phyloP scores from a whole-genome alignment of 2,329 filamentous ascomycete species.

The Pseudodiploospora longispora region DNA sequence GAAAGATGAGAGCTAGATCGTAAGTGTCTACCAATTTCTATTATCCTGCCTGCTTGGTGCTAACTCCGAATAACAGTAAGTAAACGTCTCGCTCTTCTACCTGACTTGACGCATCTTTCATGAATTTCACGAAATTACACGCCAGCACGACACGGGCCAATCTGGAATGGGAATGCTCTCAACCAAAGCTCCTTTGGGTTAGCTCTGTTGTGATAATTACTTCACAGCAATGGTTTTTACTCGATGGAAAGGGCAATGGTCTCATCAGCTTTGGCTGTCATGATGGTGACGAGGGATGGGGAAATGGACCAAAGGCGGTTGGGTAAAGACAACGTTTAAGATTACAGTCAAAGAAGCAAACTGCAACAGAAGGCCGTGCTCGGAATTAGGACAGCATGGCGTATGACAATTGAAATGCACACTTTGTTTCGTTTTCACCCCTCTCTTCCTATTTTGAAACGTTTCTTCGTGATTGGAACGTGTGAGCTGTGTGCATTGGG shows the following conservation, averaged over 20 bases:
- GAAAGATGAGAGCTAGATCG: slow-evolving; percentile 98
- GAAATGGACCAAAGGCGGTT: slow-evolving; percentile 23
- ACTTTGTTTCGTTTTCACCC: slow-evolving; percentile 13
- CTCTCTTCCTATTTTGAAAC: background rate
- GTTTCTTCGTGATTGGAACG: slow-evolving; percentile 2
- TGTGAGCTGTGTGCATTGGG: background rate
- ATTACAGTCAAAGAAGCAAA: slow-evolving; percentile 17
- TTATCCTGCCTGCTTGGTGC: slow-evolving; percentile 13
- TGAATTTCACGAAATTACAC: slow-evolving; percentile 27
- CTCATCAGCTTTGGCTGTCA: slow-evolving; percentile 12
- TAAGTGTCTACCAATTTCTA: slow-evolving; percentile 44
- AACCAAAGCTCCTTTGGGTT: slow-evolving; percentile 3
- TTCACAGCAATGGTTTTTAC: slow-evolving; percentile 5
- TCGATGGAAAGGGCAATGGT: too few species aligned
- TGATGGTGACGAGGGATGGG: slow-evolving; percentile 25
- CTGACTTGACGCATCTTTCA: slow-evolving; percentile 43
- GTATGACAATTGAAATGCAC: slow-evolving; percentile 20
- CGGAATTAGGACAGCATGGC: slow-evolving; percentile 15
- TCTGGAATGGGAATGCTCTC: slow-evolving; percentile 12
- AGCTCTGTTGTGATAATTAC: background rate
- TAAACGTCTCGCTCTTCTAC: slow-evolving; percentile 56
- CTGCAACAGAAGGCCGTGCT: slow-evolving; percentile 20
- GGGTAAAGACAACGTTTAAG: slow-evolving; percentile 21
- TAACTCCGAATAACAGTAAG: slow-evolving; percentile 44
- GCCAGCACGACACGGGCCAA: slow-evolving; percentile 18